Percentiles rank a stretch among this genome's conserved stretches.
Conservation (phyloP, 768 basidiomycete species). For the Podaxis rugospora region DNA sequence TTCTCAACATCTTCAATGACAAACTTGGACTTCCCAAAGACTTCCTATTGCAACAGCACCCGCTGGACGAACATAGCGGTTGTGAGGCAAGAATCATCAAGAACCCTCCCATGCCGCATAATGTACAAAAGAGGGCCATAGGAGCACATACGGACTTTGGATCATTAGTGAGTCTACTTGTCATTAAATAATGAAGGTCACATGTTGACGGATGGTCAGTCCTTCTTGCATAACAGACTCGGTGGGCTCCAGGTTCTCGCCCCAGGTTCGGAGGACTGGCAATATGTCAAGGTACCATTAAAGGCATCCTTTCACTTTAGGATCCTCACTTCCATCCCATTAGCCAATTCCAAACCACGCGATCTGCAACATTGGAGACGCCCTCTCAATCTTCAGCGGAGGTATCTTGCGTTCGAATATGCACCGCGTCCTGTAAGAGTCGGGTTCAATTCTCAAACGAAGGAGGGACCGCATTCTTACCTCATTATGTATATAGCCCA, state of each 20-base stretch:
- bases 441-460: neutral
- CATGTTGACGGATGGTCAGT: conserved; percentile 40
- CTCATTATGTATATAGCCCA: conserved; percentile 28
- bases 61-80: conserved; percentile 41
- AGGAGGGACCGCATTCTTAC: neutral
- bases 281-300: conserved; percentile 54
- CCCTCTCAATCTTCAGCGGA: conserved; percentile 56
- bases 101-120: conserved; percentile 34
- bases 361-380: conserved; percentile 61
- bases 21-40: conserved; percentile 50
- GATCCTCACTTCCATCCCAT: neutral
- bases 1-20: conserved; percentile 55
- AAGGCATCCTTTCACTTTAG: neutral
- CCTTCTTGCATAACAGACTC: conserved; percentile 65
- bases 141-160: conserved; percentile 74
- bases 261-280: conserved; percentile 59
- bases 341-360: conserved; percentile 53
- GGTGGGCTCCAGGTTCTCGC: conserved; percentile 69
- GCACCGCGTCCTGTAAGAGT: conserved; percentile 54
- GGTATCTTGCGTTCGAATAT: conserved; percentile 61
- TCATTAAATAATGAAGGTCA: conserved; percentile 13
- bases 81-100: conserved; percentile 55
- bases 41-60: conserved; percentile 39
- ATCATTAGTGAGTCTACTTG: conserved; percentile 45
- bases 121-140: conserved; percentile 37